Evolutionary conservation across 2,329 filamentous ascomycete species (phyloP), one percentile per base, ranked within the genome.

Genomic region (Beauveria bassiana): DNA sequence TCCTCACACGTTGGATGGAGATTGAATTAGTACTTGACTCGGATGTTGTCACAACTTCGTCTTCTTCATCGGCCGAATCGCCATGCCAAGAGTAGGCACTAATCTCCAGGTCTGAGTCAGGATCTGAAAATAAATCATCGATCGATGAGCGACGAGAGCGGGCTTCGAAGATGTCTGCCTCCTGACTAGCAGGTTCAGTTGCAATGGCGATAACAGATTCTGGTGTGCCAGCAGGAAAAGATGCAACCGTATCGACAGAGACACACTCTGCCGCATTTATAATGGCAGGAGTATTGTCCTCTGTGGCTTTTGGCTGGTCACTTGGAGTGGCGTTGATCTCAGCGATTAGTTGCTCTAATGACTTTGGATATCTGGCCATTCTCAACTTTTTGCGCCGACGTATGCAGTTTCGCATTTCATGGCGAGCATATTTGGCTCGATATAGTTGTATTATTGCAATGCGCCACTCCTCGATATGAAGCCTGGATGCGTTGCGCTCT

Each of bases 361-460:
- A 61, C 12, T 55, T 28, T 52, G 55, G 66, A 70, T 38, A 38
- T 3, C 50, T 51, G 12, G 69, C 72, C 52, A 65, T 51, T 5
- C 68, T 64, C 5, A 77, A 55, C 10, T 78, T 78, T 5, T 74
- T 69, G 50, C 68, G 70, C 43, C 66, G 66, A n/a, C 80, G 75
- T 66, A 74, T 78, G 24, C 65, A 68, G 59, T 83, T 82, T 22
- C 80, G 75, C 56, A 69, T 70, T n/a, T 67, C 64, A 62, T 80
- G 79, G 7, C 77, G 76, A 5, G 67, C 65, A 4, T 69, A 67
- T 61, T 75, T 75, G 26, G 63, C 68, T 10, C 66, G 61, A 5
- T 68, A 62, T 3, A 69, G 67, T 3, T 69, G 62, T 2, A 65
- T 57, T 10, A 65, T 62, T 16, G 77, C 78, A 14, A 70, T 64